A percentile compares a stretch with the other conserved stretches of the same genome.
Conservation (phyloP, 768 basidiomycete genomes). For the Cystobasidiopsis lactophilus region DNA sequence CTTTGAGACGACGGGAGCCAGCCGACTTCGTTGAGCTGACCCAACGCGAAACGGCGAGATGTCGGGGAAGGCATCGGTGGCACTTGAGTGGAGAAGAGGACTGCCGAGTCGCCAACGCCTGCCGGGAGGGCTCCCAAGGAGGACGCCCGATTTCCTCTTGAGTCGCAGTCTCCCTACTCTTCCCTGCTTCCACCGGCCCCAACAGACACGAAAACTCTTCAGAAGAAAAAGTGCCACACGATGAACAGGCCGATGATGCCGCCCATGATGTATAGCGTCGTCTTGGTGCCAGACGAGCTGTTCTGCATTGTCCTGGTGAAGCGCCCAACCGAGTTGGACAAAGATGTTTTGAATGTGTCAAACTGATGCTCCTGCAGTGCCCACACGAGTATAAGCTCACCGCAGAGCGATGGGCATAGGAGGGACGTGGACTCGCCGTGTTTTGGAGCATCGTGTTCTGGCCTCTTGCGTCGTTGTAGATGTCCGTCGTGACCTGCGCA, state of each 20-base stretch:
- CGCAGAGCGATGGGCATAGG: conserved; percentile 13
- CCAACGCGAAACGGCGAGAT: too few relatives aligned
- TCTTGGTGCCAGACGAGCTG: not conserved
- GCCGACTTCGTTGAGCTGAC: too few relatives aligned
- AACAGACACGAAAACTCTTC: too few relatives aligned
- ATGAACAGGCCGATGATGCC: conserved; percentile 4
- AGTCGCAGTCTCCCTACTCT: too few relatives aligned
- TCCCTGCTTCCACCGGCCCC: too few relatives aligned
- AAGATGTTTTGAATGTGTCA: conserved; percentile 7
- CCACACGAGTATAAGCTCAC: not conserved
- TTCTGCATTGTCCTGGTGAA: not conserved
- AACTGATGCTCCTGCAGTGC: conserved; percentile 3
- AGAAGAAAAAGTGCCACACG: conserved; percentile 3
- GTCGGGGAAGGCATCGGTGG: too few relatives aligned
- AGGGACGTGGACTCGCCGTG: conserved; percentile 19
- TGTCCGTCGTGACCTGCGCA: conserved; percentile 20
- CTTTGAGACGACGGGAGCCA: too few relatives aligned
- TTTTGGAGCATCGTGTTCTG: conserved; percentile 23
- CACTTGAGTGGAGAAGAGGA: too few relatives aligned
- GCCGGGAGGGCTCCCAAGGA: too few relatives aligned
- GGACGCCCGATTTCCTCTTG: too few relatives aligned
- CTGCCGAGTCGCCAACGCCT: too few relatives aligned
- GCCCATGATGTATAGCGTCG: conserved; percentile 2
- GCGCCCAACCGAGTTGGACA: conserved; percentile 2
- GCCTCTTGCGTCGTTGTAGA: conserved; percentile 16